Conservation (phyloP, 208 protist species). For the Crithidia bombi region DNA sequence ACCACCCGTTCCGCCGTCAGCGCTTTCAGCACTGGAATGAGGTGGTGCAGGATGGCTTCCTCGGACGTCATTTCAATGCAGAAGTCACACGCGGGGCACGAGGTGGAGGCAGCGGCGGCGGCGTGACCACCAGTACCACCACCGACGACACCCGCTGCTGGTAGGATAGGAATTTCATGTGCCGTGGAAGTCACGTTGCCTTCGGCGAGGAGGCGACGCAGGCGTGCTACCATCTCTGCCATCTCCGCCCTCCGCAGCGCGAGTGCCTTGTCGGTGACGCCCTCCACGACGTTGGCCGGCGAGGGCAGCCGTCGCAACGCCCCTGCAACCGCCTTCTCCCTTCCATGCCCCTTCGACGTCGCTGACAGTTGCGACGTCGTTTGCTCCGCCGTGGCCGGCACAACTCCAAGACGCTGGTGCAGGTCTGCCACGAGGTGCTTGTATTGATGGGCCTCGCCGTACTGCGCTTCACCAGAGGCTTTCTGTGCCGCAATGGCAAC, state of each 20-base stretch:
- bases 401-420: conserved; percentile 26
- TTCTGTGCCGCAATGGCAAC: conserved; percentile 28
- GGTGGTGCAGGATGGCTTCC: conserved; percentile 20
- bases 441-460: conserved; percentile 19
- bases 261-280: conserved; percentile 20
- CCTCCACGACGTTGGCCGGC: conserved; percentile 15
- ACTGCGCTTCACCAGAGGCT: conserved; percentile 15
- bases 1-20: conserved; percentile 21
- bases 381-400: not conserved
- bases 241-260: conserved; percentile 35
- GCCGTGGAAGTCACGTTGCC: conserved; percentile 14
- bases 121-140: too few species aligned
- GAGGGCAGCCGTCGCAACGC: not conserved
- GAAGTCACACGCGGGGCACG: conserved; percentile 41
- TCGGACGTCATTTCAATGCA: conserved; percentile 38
- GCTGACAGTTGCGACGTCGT: not conserved
- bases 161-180: conserved; percentile 23
- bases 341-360: not conserved
- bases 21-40: conserved; percentile 27
- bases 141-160: conserved; percentile 2
- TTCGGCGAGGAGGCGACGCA: conserved; percentile 30
- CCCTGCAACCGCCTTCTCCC: not conserved
- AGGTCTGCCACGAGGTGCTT: conserved; percentile 18
- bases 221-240: conserved; percentile 32
- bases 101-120: not conserved